Conservation (phyloP, 768 basidiomycete genomes). For the Gymnopilus dilepis region DNA sequence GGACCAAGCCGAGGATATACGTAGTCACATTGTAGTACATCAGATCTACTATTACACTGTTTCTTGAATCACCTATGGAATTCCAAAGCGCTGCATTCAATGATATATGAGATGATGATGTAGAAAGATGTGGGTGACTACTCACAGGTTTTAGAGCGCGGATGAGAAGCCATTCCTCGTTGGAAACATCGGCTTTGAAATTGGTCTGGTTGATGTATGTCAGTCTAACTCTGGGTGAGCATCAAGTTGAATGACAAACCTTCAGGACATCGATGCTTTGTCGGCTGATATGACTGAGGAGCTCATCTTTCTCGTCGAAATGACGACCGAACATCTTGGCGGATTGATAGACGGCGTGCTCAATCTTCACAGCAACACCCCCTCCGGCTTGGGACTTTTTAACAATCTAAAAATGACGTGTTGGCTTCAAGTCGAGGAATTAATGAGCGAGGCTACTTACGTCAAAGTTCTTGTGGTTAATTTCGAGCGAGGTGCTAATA, state of each 20-base stretch:
- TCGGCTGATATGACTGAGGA: conserved; percentile 88
- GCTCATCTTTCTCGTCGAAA: conserved; percentile 94
- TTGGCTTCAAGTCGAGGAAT: conserved; percentile 6
- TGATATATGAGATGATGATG: conserved; percentile 5
- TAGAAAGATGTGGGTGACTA: conserved; percentile 7
- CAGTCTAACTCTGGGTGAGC: neutral
- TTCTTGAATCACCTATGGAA: conserved; percentile 26
- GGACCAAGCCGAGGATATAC: neutral
- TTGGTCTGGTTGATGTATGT: conserved; percentile 55
- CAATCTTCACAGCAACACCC: conserved; percentile 98
- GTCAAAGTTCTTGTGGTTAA: conserved; percentile 91
- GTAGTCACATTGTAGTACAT: neutral
- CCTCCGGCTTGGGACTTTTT: conserved; percentile 95
- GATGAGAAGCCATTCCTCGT: conserved; percentile 94
- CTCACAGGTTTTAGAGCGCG: conserved; percentile 82
- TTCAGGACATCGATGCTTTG: conserved; percentile 96
- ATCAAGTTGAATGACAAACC: conserved; percentile 44
- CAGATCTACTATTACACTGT: neutral
- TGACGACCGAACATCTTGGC: conserved; percentile 96
- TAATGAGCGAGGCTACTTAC: conserved; percentile 43
- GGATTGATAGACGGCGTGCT: conserved; percentile 94
- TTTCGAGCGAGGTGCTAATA: conserved; percentile 89
- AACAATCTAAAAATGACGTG: conserved; percentile 61
- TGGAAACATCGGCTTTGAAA: conserved; percentile 88
- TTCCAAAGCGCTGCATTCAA: conserved; percentile 35